These are phyloP conservation scores for Saksenaea oblongispora DNA, from an alignment of 371 early-diverging fungal species.

Conservation along the genomic window DNA sequence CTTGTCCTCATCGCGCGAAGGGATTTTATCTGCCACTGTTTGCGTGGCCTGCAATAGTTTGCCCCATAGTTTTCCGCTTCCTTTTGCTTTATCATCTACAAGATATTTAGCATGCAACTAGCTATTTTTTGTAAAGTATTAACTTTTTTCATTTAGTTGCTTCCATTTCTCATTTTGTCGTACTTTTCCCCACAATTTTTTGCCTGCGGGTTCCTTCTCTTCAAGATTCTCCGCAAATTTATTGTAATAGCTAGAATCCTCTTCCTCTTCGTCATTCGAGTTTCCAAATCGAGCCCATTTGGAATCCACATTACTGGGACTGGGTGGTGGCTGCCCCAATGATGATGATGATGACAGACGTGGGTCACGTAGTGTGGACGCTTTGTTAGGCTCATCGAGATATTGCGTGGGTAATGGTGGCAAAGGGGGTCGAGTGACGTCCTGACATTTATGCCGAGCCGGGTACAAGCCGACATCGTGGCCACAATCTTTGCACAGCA, in stretches of 20 bases:
- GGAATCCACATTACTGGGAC: conserved; percentile 8
- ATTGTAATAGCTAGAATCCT: conserved; percentile 45
- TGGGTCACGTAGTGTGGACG: conserved; percentile 1
- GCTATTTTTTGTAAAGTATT: neutral
- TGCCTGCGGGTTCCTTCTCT: conserved; percentile 24
- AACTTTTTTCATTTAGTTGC: conserved; percentile 40
- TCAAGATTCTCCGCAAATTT: conserved; percentile 46
- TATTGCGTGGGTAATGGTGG: conserved; percentile 39
- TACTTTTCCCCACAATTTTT: conserved; percentile 50
- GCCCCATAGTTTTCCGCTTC: conserved; percentile 52
- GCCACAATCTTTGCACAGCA: conserved; percentile 70
- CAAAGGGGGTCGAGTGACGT: conserved; percentile 46
- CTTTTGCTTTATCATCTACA: conserved; percentile 37
- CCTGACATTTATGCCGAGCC: conserved; percentile 63
- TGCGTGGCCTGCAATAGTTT: conserved; percentile 60
- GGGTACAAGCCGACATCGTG: conserved; percentile 73
- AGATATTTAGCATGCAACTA: neutral
- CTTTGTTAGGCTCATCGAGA: conserved; percentile 8
- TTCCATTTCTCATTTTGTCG: conserved; percentile 54
- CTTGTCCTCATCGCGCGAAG: conserved; percentile 23
- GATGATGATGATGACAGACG: conserved; percentile 18
- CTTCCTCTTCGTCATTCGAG: conserved; percentile 21
- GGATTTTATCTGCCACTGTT: conserved; percentile 55
- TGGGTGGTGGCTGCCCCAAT: conserved; percentile 5
- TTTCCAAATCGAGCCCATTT: conserved; percentile 22